Evolutionary conservation across 371 early-diverging fungal genomes (phyloP).

Genomic region (Cladochytrium tenue): DNA sequence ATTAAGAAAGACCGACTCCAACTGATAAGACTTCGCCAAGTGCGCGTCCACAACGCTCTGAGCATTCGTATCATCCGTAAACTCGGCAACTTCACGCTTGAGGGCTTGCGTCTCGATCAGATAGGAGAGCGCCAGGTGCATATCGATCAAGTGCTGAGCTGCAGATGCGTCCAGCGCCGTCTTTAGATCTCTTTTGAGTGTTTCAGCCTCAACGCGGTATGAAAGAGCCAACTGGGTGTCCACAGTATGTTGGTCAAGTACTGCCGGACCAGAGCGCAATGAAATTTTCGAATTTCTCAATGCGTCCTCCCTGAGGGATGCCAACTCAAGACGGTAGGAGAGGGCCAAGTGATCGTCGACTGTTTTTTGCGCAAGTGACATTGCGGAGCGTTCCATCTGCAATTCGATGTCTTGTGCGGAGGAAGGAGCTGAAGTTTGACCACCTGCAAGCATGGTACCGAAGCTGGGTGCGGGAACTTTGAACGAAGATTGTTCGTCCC

Average conservation of each 20-base stretch:
- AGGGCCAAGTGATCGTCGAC: slow-evolving; percentile 5
- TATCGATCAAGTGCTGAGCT: neutral
- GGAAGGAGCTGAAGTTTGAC: too few relatives aligned
- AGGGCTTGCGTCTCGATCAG: slow-evolving; percentile 2
- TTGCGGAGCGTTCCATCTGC: neutral
- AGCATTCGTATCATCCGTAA: too few relatives aligned
- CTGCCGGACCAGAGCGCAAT: neutral
- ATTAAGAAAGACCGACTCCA: neutral
- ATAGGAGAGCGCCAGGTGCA: neutral
- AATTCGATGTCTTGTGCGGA: too few relatives aligned
- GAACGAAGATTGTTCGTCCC: too few relatives aligned
- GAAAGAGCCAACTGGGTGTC: slow-evolving; percentile 6
- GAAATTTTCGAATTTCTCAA: neutral
- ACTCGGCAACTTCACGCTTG: too few relatives aligned
- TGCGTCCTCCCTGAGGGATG: neutral
- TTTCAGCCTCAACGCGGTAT: slow-evolving; percentile 4
- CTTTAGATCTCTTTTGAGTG: neutral
- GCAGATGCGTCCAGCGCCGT: neutral
- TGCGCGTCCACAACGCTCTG: slow-evolving; percentile 7
- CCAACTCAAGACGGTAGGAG: slow-evolving; percentile 8
- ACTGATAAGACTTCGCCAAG: neutral
- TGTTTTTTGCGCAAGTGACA: slow-evolving; percentile 2
- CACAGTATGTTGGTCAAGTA: neutral
- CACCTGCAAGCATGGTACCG: neutral
- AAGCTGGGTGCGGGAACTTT: neutral